A percentile compares a stretch with the other conserved stretches of the same genome.
Conservation (phyloP, 805 yeast species). For the Candida tibetensis region DNA sequence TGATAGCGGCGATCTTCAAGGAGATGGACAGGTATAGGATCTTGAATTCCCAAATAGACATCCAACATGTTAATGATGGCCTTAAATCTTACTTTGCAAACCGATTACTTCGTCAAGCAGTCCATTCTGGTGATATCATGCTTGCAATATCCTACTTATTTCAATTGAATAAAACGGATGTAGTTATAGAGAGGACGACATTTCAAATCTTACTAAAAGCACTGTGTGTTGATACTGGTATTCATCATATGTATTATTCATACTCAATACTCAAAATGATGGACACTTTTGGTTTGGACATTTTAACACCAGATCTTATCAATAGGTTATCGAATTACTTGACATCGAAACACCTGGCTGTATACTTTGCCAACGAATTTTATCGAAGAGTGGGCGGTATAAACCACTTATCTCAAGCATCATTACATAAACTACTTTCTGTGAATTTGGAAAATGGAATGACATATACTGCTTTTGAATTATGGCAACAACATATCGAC, state of each 20-base stretch:
- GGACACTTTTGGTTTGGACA: conserved; percentile 3
- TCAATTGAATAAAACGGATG: conserved; percentile 6
- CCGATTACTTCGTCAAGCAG: conserved; percentile 16
- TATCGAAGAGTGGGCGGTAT: conserved; percentile 1
- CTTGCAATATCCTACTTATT: conserved; percentile 20
- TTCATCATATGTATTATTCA: conserved; percentile 5
- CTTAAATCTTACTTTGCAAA: conserved; percentile 8
- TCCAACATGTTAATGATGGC: not conserved
- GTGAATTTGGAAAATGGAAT: conserved; percentile 1
- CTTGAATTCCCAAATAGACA: not conserved
- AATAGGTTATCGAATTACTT: conserved; percentile 5
- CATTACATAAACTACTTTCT: not conserved
- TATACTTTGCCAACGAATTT: conserved; percentile 9
- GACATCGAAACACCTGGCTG: conserved; percentile 4
- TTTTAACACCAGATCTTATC: not conserved
- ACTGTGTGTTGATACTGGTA: conserved; percentile 10
- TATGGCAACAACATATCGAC: not conserved
- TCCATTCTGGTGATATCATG: conserved; percentile 20
- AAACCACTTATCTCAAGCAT: not conserved
- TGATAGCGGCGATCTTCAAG: conserved; percentile 7
- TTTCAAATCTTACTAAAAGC: conserved; percentile 9
- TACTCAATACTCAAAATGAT: conserved; percentile 8
- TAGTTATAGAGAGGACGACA: conserved; percentile 1
- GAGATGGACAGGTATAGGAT: conserved; percentile 1
- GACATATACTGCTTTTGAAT: not conserved